These are phyloP conservation scores for Trichoderma reesei DNA, from an alignment of 495 filamentous ascomycete species.

Conservation along the genomic window DNA sequence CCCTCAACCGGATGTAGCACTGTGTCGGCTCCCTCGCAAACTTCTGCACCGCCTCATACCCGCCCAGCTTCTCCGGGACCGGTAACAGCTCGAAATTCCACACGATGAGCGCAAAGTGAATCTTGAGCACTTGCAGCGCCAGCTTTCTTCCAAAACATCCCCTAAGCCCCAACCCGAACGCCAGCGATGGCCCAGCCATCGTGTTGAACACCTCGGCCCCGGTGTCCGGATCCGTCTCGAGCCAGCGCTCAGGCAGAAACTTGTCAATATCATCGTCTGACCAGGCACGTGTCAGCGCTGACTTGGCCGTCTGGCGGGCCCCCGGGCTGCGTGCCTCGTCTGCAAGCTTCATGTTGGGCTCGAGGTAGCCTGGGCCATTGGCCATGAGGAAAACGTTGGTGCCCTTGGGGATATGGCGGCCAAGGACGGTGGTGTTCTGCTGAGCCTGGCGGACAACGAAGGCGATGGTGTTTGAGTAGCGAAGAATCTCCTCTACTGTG, in stretches of 20 bases:
- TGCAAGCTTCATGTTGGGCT: constrained; percentile 16
- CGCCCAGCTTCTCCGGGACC: constrained; percentile 9
- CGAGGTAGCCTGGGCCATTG: constrained; percentile 21
- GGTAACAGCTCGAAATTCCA: constrained; percentile 28
- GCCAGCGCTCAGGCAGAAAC: constrained; percentile 33
- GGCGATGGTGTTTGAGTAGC: constrained; percentile 14
- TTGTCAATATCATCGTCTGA: constrained; percentile 35
- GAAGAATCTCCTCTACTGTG: constrained; percentile 22
- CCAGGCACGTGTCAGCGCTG: constrained; percentile 17
- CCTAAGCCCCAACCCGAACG: constrained; percentile 43
- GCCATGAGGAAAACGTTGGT: constrained; percentile 25
- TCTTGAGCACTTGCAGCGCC: constrained; percentile 25
- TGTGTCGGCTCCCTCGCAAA: constrained; percentile 22
- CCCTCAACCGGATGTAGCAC: constrained; percentile 20
- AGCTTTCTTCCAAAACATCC: constrained; percentile 43
- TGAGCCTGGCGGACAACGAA: constrained; percentile 21
- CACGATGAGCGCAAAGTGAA: constrained; percentile 26
- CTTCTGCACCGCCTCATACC: constrained; percentile 20
- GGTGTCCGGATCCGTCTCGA: constrained; percentile 21
- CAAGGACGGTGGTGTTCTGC: constrained; percentile 26
- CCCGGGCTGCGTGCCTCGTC: constrained; percentile 19
- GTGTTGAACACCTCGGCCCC: constrained; percentile 24
- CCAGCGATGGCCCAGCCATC: constrained; percentile 25
- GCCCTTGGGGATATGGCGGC: constrained; percentile 29
- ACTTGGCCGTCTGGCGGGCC: constrained; percentile 22